phyloP scores from a whole-genome alignment of 192 early-diverging fungal genomes.

The Pilaira anomala region DNA sequence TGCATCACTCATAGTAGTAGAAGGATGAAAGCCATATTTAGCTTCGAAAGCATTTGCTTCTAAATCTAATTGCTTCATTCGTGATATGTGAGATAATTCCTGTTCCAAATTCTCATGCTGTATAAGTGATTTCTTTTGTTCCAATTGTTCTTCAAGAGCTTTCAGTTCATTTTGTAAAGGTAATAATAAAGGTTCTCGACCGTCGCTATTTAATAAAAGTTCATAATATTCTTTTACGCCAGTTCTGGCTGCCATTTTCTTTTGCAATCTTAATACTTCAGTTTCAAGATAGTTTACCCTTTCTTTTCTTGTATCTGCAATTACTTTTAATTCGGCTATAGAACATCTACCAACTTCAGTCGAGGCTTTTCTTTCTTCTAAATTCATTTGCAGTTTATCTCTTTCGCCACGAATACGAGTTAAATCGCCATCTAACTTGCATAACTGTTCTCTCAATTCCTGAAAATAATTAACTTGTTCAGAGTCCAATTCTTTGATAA shows the following conservation, averaged over 20 bases:
- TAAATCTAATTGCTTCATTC: not conserved
- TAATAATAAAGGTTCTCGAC: not conserved
- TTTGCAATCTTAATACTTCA: conserved; percentile 4
- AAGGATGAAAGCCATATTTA: conserved; percentile 16
- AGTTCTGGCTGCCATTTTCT: conserved; percentile 18
- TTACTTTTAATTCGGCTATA: conserved; percentile 6
- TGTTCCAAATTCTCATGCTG: not conserved
- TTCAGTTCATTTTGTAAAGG: conserved; percentile 6
- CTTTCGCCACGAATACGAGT: conserved; percentile 27
- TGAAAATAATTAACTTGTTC: not conserved
- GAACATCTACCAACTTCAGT: conserved; percentile 20
- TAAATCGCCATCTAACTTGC: conserved; percentile 19
- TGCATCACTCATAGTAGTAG: conserved; percentile 4
- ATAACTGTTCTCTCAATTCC: conserved; percentile 7
- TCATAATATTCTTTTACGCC: conserved; percentile 13
- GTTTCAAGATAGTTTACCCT: conserved; percentile 2
- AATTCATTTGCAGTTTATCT: conserved; percentile 25
- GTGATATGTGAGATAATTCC: not conserved
- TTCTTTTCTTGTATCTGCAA: conserved; percentile 20
- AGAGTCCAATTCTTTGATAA: conserved; percentile 13
- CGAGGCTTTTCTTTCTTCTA: conserved; percentile 21
- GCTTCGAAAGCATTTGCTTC: conserved; percentile 6
- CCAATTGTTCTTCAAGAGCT: not conserved
- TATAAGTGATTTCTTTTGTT: not conserved
- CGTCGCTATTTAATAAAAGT: not conserved